Evolutionary conservation across 202 grass and related monocot species (phyloP).

Genomic region (Schoenoplectus tabernaemontani): DNA sequence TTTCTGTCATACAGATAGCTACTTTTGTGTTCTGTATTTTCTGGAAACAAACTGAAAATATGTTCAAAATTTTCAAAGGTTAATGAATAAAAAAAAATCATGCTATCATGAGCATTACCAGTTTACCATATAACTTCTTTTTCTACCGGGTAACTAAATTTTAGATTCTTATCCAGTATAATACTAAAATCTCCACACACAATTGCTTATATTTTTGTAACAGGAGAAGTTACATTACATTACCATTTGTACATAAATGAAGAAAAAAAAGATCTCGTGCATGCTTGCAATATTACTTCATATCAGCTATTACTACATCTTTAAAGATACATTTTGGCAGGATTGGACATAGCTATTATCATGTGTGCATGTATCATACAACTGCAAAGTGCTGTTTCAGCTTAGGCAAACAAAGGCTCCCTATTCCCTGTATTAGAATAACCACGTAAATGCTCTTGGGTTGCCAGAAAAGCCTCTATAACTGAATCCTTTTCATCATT

Average conservation of each 20-base stretch:
- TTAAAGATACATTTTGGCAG: background rate
- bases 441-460: slow-evolving; percentile 14
- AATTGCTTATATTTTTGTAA: background rate
- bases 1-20: background rate
- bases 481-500: slow-evolving; percentile 45
- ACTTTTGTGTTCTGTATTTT: background rate
- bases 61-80: background rate
- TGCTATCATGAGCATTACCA: background rate
- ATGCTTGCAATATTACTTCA: background rate
- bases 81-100: background rate
- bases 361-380: background rate
- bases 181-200: too few relatives aligned
- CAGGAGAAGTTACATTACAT: background rate
- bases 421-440: background rate
- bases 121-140: too few relatives aligned
- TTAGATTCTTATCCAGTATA: too few relatives aligned
- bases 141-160: too few relatives aligned
- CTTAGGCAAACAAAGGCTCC: slow-evolving; percentile 2
- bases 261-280: background rate
- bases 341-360: too few relatives aligned
- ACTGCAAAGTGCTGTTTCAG: background rate
- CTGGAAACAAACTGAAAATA: background rate
- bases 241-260: background rate
- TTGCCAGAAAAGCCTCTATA: slow-evolving; percentile 39
- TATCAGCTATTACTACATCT: background rate